phyloP scores from a whole-genome alignment of 2,329 filamentous ascomycete species.

The Daldinia sp. region DNA sequence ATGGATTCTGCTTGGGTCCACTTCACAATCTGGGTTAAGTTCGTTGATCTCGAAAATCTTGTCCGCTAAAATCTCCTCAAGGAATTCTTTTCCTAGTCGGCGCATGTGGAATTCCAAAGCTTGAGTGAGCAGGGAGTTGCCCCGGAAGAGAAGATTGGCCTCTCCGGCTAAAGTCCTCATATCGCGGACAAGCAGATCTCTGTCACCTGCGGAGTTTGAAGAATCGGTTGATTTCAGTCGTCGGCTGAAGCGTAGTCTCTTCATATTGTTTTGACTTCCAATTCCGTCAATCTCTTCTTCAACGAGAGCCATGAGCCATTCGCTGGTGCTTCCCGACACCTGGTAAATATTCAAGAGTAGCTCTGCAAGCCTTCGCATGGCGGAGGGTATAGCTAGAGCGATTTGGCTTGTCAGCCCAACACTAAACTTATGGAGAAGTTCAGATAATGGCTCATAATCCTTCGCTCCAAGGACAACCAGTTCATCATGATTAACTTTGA shows the following conservation, averaged over 20 bases:
- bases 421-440: slow-evolving; percentile 84
- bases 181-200: slow-evolving; percentile 77
- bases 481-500: slow-evolving; percentile 86
- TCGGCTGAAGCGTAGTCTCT: slow-evolving; percentile 75
- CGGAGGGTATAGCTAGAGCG: slow-evolving; percentile 77
- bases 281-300: slow-evolving; percentile 98
- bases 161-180: slow-evolving; percentile 84
- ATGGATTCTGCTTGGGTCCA: slow-evolving; percentile 85
- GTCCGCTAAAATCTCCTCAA: slow-evolving; percentile 85
- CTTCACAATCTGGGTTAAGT: slow-evolving; percentile 90
- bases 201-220: slow-evolving; percentile 67
- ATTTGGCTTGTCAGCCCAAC: slow-evolving; percentile 87
- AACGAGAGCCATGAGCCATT: slow-evolving; percentile 92
- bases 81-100: slow-evolving; percentile 87
- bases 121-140: slow-evolving; percentile 93
- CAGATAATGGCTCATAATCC: slow-evolving; percentile 84
- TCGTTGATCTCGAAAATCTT: slow-evolving; percentile 91
- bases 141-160: slow-evolving; percentile 92
- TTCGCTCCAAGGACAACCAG: slow-evolving; percentile 85
- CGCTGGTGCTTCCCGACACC: slow-evolving; percentile 80
- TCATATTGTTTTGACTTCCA: slow-evolving; percentile 79
- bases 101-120: slow-evolving; percentile 96
- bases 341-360: slow-evolving; percentile 94
- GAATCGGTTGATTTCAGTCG: slow-evolving; percentile 77
- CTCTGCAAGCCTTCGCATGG: slow-evolving; percentile 82